Percentiles rank a stretch among this genome's conserved stretches.
Conservation (phyloP, 129 eudicot species). For the Gnaphalium uliginosum region DNA sequence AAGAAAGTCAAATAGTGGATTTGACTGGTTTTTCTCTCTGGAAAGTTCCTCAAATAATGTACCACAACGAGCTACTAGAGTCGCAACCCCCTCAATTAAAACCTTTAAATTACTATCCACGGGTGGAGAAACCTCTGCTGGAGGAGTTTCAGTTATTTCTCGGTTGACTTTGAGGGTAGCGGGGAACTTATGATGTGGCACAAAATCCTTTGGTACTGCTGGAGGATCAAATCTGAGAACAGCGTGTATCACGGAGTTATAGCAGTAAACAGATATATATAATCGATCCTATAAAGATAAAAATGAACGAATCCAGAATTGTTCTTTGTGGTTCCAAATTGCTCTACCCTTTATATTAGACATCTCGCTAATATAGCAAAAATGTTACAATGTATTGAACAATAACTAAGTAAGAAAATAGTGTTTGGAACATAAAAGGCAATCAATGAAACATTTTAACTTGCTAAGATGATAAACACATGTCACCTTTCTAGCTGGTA, state of each 20-base stretch:
- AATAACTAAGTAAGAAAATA: neutral
- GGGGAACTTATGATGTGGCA: constrained; percentile 69
- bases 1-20: constrained; percentile 79
- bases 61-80: constrained; percentile 95
- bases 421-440: neutral
- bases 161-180: constrained; percentile 49
- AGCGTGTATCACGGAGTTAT: neutral
- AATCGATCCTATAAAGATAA: neutral
- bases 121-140: constrained; percentile 83
- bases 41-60: constrained; percentile 92
- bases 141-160: constrained; percentile 49
- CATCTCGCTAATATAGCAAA: neutral
- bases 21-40: constrained; percentile 84
- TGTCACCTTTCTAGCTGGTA: constrained; percentile 65
- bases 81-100: constrained; percentile 88
- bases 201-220: constrained; percentile 75
- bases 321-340: neutral
- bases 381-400: neutral
- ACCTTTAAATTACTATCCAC: constrained; percentile 71
- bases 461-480: constrained; percentile 4
- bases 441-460: neutral
- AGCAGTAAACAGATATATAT: neutral
- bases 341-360: neutral
- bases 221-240: constrained; percentile 88
- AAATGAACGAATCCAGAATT: neutral